A percentile compares a stretch with the other conserved stretches of the same genome.
Evolutionary conservation across 495 filamentous ascomycete species (phyloP).

Genomic region (Aspergillus avenaceus): DNA sequence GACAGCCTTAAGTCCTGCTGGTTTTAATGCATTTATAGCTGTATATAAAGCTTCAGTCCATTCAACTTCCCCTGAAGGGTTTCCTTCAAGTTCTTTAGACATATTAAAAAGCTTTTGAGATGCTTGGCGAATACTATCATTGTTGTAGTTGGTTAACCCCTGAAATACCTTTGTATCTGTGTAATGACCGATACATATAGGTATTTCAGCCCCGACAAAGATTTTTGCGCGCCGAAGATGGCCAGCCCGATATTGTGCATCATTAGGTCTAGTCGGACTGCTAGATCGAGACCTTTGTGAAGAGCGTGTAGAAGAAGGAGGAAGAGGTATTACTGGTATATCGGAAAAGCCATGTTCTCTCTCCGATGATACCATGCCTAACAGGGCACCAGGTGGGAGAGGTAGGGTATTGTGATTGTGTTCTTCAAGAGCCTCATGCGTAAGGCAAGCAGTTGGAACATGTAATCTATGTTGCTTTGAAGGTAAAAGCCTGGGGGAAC

Average conservation of each 20-base stretch:
- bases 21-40: slow-evolving; percentile 3
- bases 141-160: not conserved
- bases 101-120: slow-evolving; percentile 3
- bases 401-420: not conserved
- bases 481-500: not conserved
- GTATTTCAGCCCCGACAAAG: slow-evolving; percentile 2
- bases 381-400: not conserved
- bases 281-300: slow-evolving; percentile 9
- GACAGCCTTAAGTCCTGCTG: not conserved
- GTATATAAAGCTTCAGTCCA: slow-evolving; percentile 5
- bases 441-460: not conserved
- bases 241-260: slow-evolving; percentile 7
- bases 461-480: not conserved
- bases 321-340: not conserved
- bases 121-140: not conserved
- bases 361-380: not conserved
- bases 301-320: slow-evolving; percentile 6
- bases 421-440: slow-evolving; percentile 1
- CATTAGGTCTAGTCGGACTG: slow-evolving; percentile 2
- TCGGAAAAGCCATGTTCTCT: not conserved
- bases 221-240: slow-evolving; percentile 10
- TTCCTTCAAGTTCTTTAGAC: slow-evolving; percentile 9
- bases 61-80: slow-evolving; percentile 8
- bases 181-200: not conserved
- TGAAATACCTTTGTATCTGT: not conserved